phyloP scores from a whole-genome alignment of 495 filamentous ascomycete genomes.

The Penicillium psychrofluorescens region DNA sequence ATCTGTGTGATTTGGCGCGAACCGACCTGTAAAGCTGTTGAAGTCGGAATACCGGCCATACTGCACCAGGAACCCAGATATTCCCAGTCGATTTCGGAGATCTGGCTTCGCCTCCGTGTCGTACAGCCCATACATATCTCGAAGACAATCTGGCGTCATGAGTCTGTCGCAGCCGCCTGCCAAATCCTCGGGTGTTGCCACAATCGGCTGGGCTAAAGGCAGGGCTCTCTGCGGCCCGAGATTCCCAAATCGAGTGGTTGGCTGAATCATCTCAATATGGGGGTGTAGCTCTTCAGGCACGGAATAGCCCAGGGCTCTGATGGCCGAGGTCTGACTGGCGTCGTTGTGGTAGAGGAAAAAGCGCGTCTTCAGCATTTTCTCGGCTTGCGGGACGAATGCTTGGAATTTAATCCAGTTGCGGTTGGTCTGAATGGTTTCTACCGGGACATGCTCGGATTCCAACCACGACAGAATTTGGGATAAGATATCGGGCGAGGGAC shows the following conservation, averaged over 20 bases:
- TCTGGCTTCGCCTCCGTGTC: slow-evolving; percentile 33
- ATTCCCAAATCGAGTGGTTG: slow-evolving; percentile 48
- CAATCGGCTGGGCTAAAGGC: slow-evolving; percentile 15
- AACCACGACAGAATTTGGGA: slow-evolving; percentile 44
- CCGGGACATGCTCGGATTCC: slow-evolving; percentile 32
- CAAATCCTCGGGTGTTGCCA: slow-evolving; percentile 17
- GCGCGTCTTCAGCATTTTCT: slow-evolving; percentile 45
- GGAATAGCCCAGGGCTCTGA: slow-evolving; percentile 54
- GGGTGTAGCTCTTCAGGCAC: slow-evolving; percentile 42
- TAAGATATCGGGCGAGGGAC: slow-evolving; percentile 35
- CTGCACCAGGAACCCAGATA: slow-evolving; percentile 65
- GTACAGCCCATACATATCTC: slow-evolving; percentile 50
- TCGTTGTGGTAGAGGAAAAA: slow-evolving; percentile 45
- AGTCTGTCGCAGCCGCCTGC: slow-evolving; percentile 35
- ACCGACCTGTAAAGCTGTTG: slow-evolving; percentile 41
- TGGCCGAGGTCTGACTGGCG: slow-evolving; percentile 19
- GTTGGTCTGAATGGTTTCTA: slow-evolving; percentile 33
- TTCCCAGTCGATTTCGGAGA: slow-evolving; percentile 46
- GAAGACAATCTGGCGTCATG: slow-evolving; percentile 54
- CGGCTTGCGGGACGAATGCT: slow-evolving; percentile 42
- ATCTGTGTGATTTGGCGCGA: slow-evolving; percentile 40
- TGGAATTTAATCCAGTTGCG: slow-evolving; percentile 53
- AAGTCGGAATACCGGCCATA: slow-evolving; percentile 56
- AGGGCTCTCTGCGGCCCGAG: slow-evolving; percentile 14
- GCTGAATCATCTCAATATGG: slow-evolving; percentile 46